These are phyloP conservation scores for Glomus cerebriforme DNA, from an alignment of 192 early-diverging fungal species.

Conservation along the genomic window DNA sequence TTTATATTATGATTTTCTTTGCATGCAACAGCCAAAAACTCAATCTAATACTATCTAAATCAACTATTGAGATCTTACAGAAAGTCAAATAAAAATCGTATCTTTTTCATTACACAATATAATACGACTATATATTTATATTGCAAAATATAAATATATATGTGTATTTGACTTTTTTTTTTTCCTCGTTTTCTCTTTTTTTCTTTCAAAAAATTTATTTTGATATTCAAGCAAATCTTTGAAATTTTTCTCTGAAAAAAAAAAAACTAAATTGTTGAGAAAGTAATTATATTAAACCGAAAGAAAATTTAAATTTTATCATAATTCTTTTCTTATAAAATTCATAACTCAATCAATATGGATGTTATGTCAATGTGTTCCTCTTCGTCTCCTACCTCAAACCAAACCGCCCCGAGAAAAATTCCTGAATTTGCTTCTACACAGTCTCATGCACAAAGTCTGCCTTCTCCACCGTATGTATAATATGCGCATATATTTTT, in stretches of 20 bases:
- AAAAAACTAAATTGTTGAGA: too few species aligned
- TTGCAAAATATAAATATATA: too few species aligned
- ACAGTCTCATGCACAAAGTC: background rate
- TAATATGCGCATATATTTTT: background rate
- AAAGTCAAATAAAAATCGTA: background rate
- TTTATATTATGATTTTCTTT: background rate
- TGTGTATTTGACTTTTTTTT: too few species aligned
- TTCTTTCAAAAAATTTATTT: too few species aligned
- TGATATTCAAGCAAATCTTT: too few species aligned
- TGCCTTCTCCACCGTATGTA: constrained; percentile 8
- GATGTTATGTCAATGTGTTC: background rate
- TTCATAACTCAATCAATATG: background rate
- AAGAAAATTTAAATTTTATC: too few species aligned
- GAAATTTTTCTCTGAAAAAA: too few species aligned
- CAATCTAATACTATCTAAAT: background rate
- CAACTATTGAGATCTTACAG: background rate
- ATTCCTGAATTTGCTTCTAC: background rate
- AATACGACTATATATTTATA: too few species aligned
- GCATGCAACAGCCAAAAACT: background rate
- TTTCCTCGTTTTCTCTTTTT: too few species aligned
- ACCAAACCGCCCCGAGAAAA: background rate
- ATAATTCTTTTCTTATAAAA: background rate
- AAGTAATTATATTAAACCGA: too few species aligned
- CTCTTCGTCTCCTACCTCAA: background rate
- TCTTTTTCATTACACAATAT: background rate